Evolutionary conservation across 139 green algal genomes (phyloP).

Genomic region (Chlamydomonas sp.): DNA sequence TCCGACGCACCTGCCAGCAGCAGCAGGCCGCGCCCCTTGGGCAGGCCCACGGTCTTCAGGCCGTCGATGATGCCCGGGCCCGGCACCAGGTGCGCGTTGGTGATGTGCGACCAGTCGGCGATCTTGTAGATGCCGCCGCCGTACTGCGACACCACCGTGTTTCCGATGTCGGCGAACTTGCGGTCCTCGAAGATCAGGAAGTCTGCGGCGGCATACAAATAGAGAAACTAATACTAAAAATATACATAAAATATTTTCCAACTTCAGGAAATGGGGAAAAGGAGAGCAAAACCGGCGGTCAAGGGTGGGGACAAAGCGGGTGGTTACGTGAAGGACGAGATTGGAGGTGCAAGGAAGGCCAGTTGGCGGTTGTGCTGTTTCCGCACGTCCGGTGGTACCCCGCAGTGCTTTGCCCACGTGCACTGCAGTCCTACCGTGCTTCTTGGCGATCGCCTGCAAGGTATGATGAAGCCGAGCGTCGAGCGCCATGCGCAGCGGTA

Average conservation of each 20-base stretch:
- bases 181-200: conserved; percentile 99
- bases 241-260: background rate
- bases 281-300: background rate
- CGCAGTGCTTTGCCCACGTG: background rate
- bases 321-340: no score
- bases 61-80: conserved; percentile 98
- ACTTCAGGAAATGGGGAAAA: background rate
- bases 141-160: conserved; percentile 96
- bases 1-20: conserved; percentile 55
- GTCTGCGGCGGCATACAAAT: conserved; percentile 60
- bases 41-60: conserved; percentile 84
- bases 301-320: background rate
- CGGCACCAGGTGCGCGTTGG: conserved; percentile 96
- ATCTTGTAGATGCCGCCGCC: conserved; percentile 73
- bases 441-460: conserved; percentile 78
- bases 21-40: conserved; percentile 64
- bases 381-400: no score
- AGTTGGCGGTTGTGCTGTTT: no score
- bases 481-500: background rate
- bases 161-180: conserved; percentile 99
- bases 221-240: background rate
- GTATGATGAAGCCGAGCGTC: no score
- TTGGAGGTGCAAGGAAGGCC: no score
- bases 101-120: conserved; percentile 97
- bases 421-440: conserved; percentile 75